phyloP scores from a whole-genome alignment of 805 yeast species.

The Yarrowia keelungensis region DNA sequence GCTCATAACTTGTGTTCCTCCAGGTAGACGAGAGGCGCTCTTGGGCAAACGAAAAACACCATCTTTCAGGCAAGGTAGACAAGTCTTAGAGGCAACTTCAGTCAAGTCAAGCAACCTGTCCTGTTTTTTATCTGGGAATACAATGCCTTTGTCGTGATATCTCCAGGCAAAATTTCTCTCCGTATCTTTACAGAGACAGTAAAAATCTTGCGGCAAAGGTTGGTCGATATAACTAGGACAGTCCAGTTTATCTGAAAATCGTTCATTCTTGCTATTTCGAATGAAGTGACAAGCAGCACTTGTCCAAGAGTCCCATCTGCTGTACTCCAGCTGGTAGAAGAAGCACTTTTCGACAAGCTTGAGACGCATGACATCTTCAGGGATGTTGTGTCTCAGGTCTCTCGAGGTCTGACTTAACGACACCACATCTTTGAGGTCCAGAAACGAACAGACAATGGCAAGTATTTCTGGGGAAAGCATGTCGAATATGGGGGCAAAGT shows the following conservation, averaged over 20 bases:
- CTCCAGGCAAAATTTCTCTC: constrained; percentile 2
- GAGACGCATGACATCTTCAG: not conserved
- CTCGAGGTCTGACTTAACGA: not conserved
- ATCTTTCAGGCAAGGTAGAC: not conserved
- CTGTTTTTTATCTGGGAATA: not conserved
- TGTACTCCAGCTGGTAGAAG: not conserved
- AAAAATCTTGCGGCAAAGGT: not conserved
- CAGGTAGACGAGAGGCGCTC: too few relatives aligned
- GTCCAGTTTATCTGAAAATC: not conserved
- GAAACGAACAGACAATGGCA: not conserved
- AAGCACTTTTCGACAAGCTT: not conserved
- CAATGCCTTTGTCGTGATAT: not conserved
- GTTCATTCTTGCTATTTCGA: not conserved
- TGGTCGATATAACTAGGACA: not conserved
- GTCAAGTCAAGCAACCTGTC: constrained; percentile 1
- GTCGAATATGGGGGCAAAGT: not conserved
- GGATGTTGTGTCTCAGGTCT: not conserved
- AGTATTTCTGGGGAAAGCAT: not conserved
- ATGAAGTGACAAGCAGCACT: not conserved
- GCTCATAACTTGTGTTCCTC: not conserved
- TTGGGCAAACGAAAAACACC: not conserved
- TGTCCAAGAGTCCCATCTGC: not conserved
- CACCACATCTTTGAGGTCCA: not conserved
- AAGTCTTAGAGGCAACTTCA: not conserved
- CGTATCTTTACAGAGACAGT: constrained; percentile 1